Evolutionary conservation across 176 grass and related monocot genomes (phyloP).

Genomic region (Carex kokanica): DNA sequence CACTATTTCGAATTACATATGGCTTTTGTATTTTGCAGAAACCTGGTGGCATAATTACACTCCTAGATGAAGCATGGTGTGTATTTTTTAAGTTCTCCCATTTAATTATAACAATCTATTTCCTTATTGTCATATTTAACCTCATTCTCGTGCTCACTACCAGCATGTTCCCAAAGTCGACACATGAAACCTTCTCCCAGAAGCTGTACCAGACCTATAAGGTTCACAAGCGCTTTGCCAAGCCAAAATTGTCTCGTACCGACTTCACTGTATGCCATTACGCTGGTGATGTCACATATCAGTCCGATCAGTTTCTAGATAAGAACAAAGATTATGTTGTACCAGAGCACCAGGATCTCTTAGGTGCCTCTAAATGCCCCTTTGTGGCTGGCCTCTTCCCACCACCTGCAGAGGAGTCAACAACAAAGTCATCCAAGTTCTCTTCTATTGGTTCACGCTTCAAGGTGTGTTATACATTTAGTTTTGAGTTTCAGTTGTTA

Average conservation of each 20-base stretch:
- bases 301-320: slow-evolving; percentile 92
- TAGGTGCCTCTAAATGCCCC: slow-evolving; percentile 84
- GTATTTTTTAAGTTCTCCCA: slow-evolving; percentile 1
- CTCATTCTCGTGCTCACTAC: background rate
- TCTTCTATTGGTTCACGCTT: slow-evolving; percentile 95
- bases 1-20: background rate
- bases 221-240: slow-evolving; percentile 79
- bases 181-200: slow-evolving; percentile 94
- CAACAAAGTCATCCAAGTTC: slow-evolving; percentile 85
- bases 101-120: slow-evolving; percentile 26
- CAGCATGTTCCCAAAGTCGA: slow-evolving; percentile 99
- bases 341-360: slow-evolving; percentile 90
- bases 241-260: slow-evolving; percentile 93
- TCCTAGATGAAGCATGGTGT: slow-evolving; percentile 99
- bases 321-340: slow-evolving; percentile 99
- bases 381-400: slow-evolving; percentile 94
- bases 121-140: slow-evolving; percentile 22
- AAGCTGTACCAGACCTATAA: slow-evolving; percentile 98
- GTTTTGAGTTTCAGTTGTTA: slow-evolving; percentile 7
- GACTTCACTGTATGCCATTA: slow-evolving; percentile 92
- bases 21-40: slow-evolving; percentile 55
- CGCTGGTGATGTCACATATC: slow-evolving; percentile 96
- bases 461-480: slow-evolving; percentile 49
- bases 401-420: slow-evolving; percentile 64
- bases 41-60: slow-evolving; percentile 96